A percentile compares a stretch with the other conserved stretches of the same genome.
Evolutionary conservation across 306 rosid species (phyloP).

Genomic region (Argentina anserina): DNA sequence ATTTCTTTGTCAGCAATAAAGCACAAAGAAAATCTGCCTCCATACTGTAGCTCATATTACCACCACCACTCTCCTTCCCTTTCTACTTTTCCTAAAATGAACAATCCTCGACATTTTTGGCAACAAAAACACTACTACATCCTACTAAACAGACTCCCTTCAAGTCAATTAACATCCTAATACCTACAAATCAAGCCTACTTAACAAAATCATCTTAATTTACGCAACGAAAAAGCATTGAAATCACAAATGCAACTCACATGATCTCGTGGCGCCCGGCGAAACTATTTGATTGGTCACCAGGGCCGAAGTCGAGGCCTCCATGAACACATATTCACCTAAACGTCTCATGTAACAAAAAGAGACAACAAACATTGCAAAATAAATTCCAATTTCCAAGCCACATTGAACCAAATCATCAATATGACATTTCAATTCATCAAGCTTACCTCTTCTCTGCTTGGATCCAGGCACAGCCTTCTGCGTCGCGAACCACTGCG

Average conservation of each 20-base stretch:
- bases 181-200: not conserved
- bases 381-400: constrained; percentile 10
- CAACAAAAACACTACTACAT: not conserved
- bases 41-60: not conserved
- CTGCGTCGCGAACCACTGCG: constrained; percentile 90
- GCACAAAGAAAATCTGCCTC: not conserved
- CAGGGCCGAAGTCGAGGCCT: constrained; percentile 53
- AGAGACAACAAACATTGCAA: constrained; percentile 12
- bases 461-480: constrained; percentile 69
- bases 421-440: not conserved
- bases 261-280: constrained; percentile 69
- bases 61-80: not conserved
- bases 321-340: constrained; percentile 83
- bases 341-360: constrained; percentile 10
- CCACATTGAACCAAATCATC: not conserved
- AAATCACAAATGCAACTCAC: constrained; percentile 38
- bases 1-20: too few relatives aligned
- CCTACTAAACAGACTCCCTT: not conserved
- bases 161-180: not conserved
- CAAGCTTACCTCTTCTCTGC: constrained; percentile 63
- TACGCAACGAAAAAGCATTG: not conserved
- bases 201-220: not conserved
- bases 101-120: not conserved
- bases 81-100: not conserved
- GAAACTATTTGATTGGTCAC: constrained; percentile 76